Conservation (phyloP, 1,139 yeast species). For the Debaryomyces sp. region DNA sequence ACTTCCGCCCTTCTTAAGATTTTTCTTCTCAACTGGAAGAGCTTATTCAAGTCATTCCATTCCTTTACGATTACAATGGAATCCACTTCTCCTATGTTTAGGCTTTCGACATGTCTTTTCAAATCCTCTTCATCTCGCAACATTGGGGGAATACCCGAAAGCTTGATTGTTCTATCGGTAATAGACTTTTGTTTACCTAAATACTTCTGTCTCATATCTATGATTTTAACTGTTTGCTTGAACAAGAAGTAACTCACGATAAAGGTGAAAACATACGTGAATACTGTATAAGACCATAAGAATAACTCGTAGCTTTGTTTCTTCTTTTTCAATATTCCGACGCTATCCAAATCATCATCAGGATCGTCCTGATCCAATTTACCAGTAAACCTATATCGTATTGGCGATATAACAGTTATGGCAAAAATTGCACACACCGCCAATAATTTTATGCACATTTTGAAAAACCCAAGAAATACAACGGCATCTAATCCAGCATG, state of each 20-base stretch:
- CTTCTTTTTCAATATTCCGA: conserved; percentile 8
- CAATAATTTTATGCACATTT: conserved; percentile 70
- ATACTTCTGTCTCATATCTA: conserved; percentile 43
- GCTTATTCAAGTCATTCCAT: conserved; percentile 72
- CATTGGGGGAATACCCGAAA: conserved; percentile 66
- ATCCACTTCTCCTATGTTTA: conserved; percentile 80
- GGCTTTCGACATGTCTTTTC: conserved; percentile 70
- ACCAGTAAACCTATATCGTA: conserved; percentile 72
- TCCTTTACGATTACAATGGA: conserved; percentile 79
- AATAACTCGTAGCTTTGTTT: conserved; percentile 22
- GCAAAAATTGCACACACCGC: conserved; percentile 64
- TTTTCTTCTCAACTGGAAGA: conserved; percentile 60
- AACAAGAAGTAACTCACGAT: conserved; percentile 37
- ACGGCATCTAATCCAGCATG: conserved; percentile 94
- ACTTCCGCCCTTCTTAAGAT: conserved; percentile 64
- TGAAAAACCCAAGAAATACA: conserved; percentile 80
- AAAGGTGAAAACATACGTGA: conserved; percentile 45
- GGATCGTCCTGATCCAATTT: conserved; percentile 55
- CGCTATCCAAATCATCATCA: conserved; percentile 40
- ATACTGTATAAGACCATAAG: conserved; percentile 44
- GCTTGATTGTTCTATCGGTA: conserved; percentile 49
- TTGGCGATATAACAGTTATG: conserved; percentile 68
- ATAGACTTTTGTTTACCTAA: conserved; percentile 47
- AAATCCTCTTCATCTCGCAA: conserved; percentile 70
- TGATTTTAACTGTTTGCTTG: conserved; percentile 38